Evolutionary conservation across 495 filamentous ascomycete genomes (phyloP), one percentile per base, ranked within the genome.

Genomic region (Hypoxylon intermedium): DNA sequence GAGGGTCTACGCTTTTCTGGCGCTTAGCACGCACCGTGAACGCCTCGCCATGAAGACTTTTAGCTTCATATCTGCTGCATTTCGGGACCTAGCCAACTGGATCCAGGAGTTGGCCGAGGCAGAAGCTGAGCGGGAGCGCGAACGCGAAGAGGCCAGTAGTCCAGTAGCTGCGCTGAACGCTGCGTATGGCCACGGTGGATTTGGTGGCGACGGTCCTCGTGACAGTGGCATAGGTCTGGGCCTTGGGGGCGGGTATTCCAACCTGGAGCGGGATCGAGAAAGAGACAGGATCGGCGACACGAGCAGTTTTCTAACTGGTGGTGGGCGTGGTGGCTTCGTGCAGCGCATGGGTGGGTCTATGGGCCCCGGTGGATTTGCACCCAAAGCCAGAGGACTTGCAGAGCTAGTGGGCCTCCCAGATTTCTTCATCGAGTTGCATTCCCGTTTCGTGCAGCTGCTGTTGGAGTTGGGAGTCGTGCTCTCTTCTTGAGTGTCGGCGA

Each of bases 391-490:
- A 54, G 90, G 90, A 26, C 74, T 97, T 42, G 89, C 89, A 0
- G 93, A 97, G 73, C 84, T 97, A 44, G 87, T 93, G 12, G 93
- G 93, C 23, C 81, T 89, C 52, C 89, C 90, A 20, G 87, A 91
- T 70, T 88, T 97, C 63, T 97, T 97, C 70, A 86, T 96, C 24
- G 86, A 95, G 72, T 73, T 97, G 33, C 93, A 97, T 74, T 82
- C 84, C 19, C 75, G 83, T 30, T 97, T 97, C 71, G 88, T 93
- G 12, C 81, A 82, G 43, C 73, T 95, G 31, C 69, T 94, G 51
- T 79, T 89, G 37, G 85, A 89, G 63, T 71, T 93, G 31, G 84
- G 85, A 0, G 76, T 80, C 33, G 69, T 76, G 21, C 59, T 80
- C 6, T 76, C 75, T 9, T 72, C 75, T 9, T 80, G 53, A 76